A percentile compares a stretch with the other conserved stretches of the same genome.
Evolutionary conservation across 805 yeast genomes (phyloP).

Genomic region (Cyberlindnera mycetangii): DNA sequence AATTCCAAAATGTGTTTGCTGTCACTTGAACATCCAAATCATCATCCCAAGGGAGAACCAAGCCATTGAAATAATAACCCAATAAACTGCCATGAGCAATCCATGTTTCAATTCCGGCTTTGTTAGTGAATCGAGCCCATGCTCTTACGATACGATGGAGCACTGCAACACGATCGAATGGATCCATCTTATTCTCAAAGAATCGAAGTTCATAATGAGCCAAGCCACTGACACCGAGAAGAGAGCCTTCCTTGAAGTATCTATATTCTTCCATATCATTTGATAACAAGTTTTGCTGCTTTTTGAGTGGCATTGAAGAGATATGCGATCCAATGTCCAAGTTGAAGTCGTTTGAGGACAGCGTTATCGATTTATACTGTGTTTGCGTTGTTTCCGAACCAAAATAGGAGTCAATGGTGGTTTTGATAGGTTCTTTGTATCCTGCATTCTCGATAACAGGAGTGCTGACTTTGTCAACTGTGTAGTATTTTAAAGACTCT

Average conservation of each 20-base stretch:
- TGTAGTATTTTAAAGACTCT: conserved; percentile 7
- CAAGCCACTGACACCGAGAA: conserved; percentile 18
- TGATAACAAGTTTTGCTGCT: conserved; percentile 5
- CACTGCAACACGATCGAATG: conserved; percentile 22
- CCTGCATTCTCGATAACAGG: background rate
- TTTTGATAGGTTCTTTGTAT: conserved; percentile 1
- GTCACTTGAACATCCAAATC: conserved; percentile 61
- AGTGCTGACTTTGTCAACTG: conserved; percentile 2
- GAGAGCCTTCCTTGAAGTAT: conserved; percentile 27
- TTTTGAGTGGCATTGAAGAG: background rate
- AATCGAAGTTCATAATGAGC: conserved; percentile 28
- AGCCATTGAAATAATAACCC: conserved; percentile 59
- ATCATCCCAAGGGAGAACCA: conserved; percentile 57
- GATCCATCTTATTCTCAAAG: conserved; percentile 14
- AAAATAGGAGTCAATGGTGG: conserved; percentile 2
- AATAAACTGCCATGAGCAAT: conserved; percentile 57
- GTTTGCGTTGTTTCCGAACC: background rate
- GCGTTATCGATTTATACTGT: conserved; percentile 6
- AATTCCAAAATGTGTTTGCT: conserved; percentile 36
- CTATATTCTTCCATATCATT: conserved; percentile 14
- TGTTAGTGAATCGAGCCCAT: conserved; percentile 24
- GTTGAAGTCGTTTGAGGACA: conserved; percentile 18
- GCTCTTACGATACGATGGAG: conserved; percentile 25
- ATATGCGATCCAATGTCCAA: conserved; percentile 12
- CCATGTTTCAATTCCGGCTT: conserved; percentile 37